These are phyloP conservation scores for Puya raimondii DNA, from an alignment of 176 grass and related monocot genomes.

Conservation along the genomic window DNA sequence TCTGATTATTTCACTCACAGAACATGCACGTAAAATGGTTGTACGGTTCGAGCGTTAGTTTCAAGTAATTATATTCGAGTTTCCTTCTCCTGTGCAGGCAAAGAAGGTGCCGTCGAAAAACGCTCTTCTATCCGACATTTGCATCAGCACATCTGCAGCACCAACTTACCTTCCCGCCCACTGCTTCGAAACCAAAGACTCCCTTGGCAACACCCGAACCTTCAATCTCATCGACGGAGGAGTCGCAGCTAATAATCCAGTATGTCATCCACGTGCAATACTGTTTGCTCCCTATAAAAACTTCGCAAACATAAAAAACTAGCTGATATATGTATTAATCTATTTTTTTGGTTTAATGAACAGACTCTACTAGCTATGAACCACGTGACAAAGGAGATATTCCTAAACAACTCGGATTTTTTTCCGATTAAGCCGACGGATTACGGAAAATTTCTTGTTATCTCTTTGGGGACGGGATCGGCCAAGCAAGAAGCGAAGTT, in stretches of 20 bases:
- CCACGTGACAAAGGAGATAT: slow-evolving; percentile 43
- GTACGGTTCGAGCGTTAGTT: no score
- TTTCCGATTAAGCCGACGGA: slow-evolving; percentile 25
- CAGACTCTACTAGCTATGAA: slow-evolving; percentile 45
- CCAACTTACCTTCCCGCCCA: slow-evolving; percentile 68
- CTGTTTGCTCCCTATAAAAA: not conserved
- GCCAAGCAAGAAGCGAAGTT: slow-evolving; percentile 29
- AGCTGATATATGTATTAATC: not conserved
- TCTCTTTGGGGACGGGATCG: slow-evolving; percentile 34
- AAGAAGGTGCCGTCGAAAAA: slow-evolving; percentile 31
- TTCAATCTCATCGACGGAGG: slow-evolving; percentile 72
- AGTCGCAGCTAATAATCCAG: slow-evolving; percentile 68
- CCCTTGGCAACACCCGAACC: not conserved
- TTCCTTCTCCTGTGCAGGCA: slow-evolving; percentile 18
- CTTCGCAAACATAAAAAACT: not conserved
- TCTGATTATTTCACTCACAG: no score
- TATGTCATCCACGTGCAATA: slow-evolving; percentile 7
- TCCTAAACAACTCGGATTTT: slow-evolving; percentile 25
- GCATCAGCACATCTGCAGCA: slow-evolving; percentile 60
- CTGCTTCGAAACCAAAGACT: slow-evolving; percentile 39
- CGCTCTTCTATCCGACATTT: slow-evolving; percentile 47
- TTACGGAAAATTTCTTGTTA: slow-evolving; percentile 43
- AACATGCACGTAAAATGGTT: no score
- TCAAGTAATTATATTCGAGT: no score
- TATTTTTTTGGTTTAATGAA: not conserved